phyloP scores from a whole-genome alignment of 257 asterid genomes.

The Parsonsia alboflavescens region DNA sequence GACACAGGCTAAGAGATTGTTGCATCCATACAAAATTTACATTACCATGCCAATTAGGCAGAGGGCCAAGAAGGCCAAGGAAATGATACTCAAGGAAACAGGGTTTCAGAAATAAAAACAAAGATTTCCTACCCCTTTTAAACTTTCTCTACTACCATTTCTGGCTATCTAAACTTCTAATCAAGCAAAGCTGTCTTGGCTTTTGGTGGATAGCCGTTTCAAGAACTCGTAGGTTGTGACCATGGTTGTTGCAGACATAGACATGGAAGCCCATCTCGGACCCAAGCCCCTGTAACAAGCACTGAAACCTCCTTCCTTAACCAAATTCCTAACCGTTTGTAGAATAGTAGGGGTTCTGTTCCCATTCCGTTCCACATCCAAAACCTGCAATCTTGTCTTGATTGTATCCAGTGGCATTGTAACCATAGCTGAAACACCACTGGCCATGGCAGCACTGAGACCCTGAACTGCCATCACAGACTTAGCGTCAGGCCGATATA shows the following conservation, averaged over 20 bases:
- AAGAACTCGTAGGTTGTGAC: conserved; percentile 96
- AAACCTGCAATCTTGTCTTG: conserved; percentile 87
- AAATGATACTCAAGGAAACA: conserved; percentile 7
- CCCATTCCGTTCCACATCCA: conserved; percentile 61
- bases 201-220: conserved; percentile 78
- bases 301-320: conserved; percentile 82
- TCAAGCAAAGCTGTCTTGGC: conserved; percentile 44
- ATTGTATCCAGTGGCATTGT: conserved; percentile 97
- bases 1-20: conserved; percentile 2
- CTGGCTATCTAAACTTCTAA: conserved; percentile 15
- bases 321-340: conserved; percentile 66
- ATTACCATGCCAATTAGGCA: conserved; percentile 14
- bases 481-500: conserved; percentile 68
- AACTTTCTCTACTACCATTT: conserved; percentile 3
- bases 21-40: conserved; percentile 21
- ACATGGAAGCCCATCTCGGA: conserved; percentile 98
- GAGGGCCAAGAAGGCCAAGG: not conserved
- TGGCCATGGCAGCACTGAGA: conserved; percentile 87
- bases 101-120: not conserved
- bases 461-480: conserved; percentile 76
- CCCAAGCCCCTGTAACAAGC: conserved; percentile 96
- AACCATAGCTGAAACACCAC: conserved; percentile 85
- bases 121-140: not conserved
- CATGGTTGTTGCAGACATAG: conserved; percentile 94
- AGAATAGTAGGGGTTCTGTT: conserved; percentile 34